A percentile compares a stretch with the other conserved stretches of the same genome.
Evolutionary conservation across 768 basidiomycete genomes (phyloP).

Genomic region (Leccinum pellstonianum): DNA sequence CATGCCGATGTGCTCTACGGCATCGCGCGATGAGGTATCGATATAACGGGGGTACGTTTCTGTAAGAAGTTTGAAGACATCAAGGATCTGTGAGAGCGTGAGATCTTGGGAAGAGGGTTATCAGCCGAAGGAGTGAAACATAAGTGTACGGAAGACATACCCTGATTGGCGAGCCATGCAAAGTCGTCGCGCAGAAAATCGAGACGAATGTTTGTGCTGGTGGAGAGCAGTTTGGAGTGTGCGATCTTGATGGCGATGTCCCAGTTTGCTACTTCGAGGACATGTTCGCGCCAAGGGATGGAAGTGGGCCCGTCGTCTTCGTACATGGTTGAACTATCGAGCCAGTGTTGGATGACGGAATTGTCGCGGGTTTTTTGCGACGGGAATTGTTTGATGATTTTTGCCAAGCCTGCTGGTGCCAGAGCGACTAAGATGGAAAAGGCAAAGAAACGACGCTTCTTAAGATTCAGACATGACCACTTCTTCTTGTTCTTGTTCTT

Average conservation of each 20-base stretch:
- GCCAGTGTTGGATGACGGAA: conserved; percentile 55
- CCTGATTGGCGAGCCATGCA: conserved; percentile 53
- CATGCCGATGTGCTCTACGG: conserved; percentile 66
- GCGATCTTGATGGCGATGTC: conserved; percentile 52
- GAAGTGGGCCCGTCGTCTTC: conserved; percentile 31
- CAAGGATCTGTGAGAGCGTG: conserved; percentile 56
- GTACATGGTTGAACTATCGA: conserved; percentile 16
- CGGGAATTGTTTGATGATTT: neutral
- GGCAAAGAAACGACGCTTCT: neutral
- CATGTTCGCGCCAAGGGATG: conserved; percentile 51
- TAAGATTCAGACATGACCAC: neutral
- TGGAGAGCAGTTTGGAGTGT: conserved; percentile 45
- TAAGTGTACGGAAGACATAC: conserved; percentile 36
- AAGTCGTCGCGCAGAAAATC: conserved; percentile 66
- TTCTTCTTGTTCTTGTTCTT: neutral
- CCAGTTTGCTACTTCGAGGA: conserved; percentile 51
- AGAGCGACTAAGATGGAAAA: neutral
- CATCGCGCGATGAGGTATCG: conserved; percentile 67
- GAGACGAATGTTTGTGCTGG: conserved; percentile 52
- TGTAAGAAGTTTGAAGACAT: conserved; percentile 71
- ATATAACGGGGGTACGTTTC: conserved; percentile 78
- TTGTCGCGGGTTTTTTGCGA: neutral
- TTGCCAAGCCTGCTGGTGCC: neutral
- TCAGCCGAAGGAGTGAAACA: conserved; percentile 4
- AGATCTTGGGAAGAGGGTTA: conserved; percentile 50